Conservation (phyloP, 352 stramenopile species). For the Sclerospora graminicola region DNA sequence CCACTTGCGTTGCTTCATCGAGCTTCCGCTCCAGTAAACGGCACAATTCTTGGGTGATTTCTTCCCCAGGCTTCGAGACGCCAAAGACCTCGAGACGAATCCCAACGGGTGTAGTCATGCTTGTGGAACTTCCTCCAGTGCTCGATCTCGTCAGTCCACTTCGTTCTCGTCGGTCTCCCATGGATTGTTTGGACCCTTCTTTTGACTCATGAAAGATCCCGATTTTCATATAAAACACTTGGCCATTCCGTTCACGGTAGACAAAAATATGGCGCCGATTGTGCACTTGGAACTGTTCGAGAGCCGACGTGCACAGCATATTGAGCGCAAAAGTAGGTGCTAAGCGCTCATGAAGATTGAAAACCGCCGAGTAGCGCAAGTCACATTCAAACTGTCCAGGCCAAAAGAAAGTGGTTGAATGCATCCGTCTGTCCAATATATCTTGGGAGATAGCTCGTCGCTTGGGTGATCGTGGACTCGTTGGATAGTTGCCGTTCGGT, state of each 20-base stretch:
- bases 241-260: conserved; percentile 70
- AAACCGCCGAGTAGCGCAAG: conserved; percentile 66
- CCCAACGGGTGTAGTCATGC: conserved; percentile 15
- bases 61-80: conserved; percentile 65
- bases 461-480: conserved; percentile 33
- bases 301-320: conserved; percentile 68
- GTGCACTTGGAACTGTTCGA: conserved; percentile 86
- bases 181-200: conserved; percentile 1
- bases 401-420: conserved; percentile 62
- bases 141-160: conserved; percentile 10
- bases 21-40: conserved; percentile 76
- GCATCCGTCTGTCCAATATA: conserved; percentile 6
- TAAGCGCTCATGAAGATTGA: conserved; percentile 73
- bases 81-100: conserved; percentile 81
- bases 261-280: conserved; percentile 84
- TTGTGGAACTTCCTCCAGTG: conserved; percentile 15
- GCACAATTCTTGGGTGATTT: conserved; percentile 79
- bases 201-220: conserved; percentile 36
- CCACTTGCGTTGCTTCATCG: conserved; percentile 75
- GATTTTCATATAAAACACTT: conserved; percentile 88
- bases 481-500: conserved; percentile 20
- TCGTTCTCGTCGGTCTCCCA: conserved; percentile 21
- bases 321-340: conserved; percentile 71
- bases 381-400: conserved; percentile 81
- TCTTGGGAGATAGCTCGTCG: conserved; percentile 20